Evolutionary conservation across 75 land plant species (phyloP).

Genomic region (Azolla pinnata): DNA sequence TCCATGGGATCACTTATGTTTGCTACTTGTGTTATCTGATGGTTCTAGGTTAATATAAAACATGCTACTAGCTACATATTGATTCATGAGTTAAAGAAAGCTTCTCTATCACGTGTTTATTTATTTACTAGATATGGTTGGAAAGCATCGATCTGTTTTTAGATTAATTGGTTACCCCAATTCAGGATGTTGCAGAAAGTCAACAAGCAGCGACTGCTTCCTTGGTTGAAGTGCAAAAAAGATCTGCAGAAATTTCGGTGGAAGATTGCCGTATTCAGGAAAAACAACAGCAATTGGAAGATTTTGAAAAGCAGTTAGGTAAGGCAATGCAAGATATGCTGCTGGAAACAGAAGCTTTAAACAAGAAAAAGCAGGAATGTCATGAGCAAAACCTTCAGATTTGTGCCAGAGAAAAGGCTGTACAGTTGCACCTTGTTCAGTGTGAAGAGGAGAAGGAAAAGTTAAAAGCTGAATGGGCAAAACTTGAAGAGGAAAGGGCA

Average conservation of each 20-base stretch:
- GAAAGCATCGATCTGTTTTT: too few relatives aligned
- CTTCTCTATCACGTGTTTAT: too few relatives aligned
- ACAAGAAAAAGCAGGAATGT: conserved; percentile 11
- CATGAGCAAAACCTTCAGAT: conserved; percentile 13
- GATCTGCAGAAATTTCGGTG: conserved; percentile 21
- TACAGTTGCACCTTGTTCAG: conserved; percentile 14
- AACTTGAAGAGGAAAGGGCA: conserved; percentile 15
- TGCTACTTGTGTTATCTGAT: too few relatives aligned
- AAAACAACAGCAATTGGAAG: conserved; percentile 15
- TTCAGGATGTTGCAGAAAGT: conserved; percentile 33
- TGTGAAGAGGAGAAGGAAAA: conserved; percentile 22
- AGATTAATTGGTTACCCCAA: too few relatives aligned
- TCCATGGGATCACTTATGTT: too few relatives aligned
- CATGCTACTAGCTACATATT: too few relatives aligned
- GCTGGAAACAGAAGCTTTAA: conserved; percentile 21
- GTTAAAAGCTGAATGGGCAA: conserved; percentile 12
- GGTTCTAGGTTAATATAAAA: too few relatives aligned
- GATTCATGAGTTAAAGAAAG: too few relatives aligned
- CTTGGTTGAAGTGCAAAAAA: conserved; percentile 22
- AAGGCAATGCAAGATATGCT: conserved; percentile 21
- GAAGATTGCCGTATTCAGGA: conserved; percentile 20
- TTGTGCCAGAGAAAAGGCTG: conserved; percentile 15
- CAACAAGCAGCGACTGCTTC: conserved; percentile 20
- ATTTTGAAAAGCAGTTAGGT: conserved; percentile 17
- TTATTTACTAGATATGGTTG: too few relatives aligned